Conservation (phyloP, 106 monocot species). For the Dendrobium officinale region DNA sequence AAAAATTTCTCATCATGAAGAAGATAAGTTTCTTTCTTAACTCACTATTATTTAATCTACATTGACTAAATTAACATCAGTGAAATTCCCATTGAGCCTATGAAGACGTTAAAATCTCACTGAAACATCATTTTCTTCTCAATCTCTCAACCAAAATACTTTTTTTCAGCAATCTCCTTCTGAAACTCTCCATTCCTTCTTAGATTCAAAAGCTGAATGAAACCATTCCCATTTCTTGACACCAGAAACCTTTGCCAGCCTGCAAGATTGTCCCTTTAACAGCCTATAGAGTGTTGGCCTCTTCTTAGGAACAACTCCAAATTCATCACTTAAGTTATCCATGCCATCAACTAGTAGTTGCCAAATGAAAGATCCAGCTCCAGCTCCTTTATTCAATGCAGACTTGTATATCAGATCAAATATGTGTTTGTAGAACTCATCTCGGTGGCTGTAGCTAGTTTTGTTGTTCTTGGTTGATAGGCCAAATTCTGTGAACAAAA, state of each 20-base stretch:
- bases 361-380: constrained; percentile 16
- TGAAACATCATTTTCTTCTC: too few relatives aligned
- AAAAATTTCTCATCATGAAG: neutral
- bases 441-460: constrained; percentile 36
- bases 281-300: constrained; percentile 11
- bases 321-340: constrained; percentile 15
- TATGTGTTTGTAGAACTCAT: constrained; percentile 31
- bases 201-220: neutral
- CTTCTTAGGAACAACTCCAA: constrained; percentile 6
- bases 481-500: constrained; percentile 58
- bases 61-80: neutral
- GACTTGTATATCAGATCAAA: constrained; percentile 34
- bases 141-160: too few relatives aligned
- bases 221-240: neutral
- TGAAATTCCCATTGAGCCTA: neutral
- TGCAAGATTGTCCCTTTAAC: constrained; percentile 22
- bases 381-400: constrained; percentile 13
- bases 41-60: neutral
- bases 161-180: neutral
- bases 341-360: constrained; percentile 15
- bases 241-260: neutral
- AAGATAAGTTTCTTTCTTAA: neutral
- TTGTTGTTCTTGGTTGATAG: constrained; percentile 28
- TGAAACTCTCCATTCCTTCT: neutral
- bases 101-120: too few relatives aligned